phyloP scores from a whole-genome alignment of 192 early-diverging fungal genomes.

The Backusella parvicylindrica region DNA sequence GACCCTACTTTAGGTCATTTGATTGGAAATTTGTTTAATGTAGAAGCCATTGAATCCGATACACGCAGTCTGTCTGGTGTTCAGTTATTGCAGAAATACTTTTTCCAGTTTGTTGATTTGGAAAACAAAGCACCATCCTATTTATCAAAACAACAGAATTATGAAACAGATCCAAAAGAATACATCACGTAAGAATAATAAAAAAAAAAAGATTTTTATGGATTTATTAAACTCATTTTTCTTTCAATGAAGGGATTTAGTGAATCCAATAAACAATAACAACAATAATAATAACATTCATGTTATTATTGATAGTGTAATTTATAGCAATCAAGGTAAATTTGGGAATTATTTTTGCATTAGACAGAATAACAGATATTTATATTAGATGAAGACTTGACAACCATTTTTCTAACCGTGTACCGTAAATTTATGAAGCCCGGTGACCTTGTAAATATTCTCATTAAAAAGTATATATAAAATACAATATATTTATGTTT shows the following conservation, averaged over 20 bases:
- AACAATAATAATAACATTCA: neutral
- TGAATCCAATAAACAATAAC: slow-evolving; percentile 4
- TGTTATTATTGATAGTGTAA: neutral
- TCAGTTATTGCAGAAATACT: slow-evolving; percentile 3
- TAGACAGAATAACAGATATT: no score
- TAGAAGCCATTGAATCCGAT: slow-evolving; percentile 7
- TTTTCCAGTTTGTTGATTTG: neutral
- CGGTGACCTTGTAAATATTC: slow-evolving; percentile 18
- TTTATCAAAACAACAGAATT: neutral
- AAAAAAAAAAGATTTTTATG: no score
- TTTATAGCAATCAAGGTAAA: neutral
- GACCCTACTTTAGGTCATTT: slow-evolving; percentile 12
- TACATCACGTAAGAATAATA: neutral
- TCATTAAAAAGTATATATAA: slow-evolving; percentile 23
- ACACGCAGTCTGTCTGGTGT: neutral
- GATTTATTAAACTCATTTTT: no score
- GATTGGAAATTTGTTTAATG: slow-evolving; percentile 10
- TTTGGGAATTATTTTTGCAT: no score
- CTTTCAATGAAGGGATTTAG: neutral
- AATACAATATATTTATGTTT: neutral
- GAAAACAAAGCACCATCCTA: neutral
- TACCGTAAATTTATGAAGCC: slow-evolving; percentile 38
- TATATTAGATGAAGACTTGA: slow-evolving; percentile 32
- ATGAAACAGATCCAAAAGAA: neutral
- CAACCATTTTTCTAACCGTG: slow-evolving; percentile 31